Conservation (phyloP, 139 green algal species). For the Ettlia oleoabundans region DNA sequence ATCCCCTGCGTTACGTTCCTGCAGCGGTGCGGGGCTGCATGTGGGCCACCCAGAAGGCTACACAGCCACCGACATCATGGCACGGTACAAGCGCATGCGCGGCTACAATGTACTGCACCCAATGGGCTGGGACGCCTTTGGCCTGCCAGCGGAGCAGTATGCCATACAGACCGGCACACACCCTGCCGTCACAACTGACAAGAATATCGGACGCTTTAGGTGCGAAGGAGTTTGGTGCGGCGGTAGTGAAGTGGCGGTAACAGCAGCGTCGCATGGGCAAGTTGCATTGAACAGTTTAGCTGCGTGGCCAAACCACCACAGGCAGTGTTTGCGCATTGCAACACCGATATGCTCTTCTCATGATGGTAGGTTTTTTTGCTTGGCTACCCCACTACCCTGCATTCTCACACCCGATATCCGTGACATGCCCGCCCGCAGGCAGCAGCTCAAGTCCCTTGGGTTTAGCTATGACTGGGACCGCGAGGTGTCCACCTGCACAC, state of each 20-base stretch:
- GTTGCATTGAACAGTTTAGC: no score
- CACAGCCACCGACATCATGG: constrained; percentile 96
- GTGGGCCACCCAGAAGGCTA: constrained; percentile 93
- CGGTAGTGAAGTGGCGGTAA: no score
- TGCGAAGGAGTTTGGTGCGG: no score
- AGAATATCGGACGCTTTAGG: constrained; percentile 91
- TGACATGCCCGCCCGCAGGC: constrained; percentile 30
- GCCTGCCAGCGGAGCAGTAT: constrained; percentile 98
- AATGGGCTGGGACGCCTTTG: constrained; percentile 99
- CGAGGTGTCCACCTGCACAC: constrained; percentile 86
- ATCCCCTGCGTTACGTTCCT: no score
- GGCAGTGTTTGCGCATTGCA: no score
- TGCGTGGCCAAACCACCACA: no score
- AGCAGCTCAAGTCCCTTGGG: constrained; percentile 92
- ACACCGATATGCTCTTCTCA: no score
- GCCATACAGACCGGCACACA: constrained; percentile 97
- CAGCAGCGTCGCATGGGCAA: no score
- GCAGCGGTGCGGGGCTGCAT: constrained; percentile 84
- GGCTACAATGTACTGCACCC: constrained; percentile 98
- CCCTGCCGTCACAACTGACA: constrained; percentile 86
- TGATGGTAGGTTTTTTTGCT: background rate
- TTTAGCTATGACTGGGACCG: constrained; percentile 97
- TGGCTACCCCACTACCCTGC: no score
- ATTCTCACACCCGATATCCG: no score
- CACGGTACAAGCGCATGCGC: constrained; percentile 95